These are phyloP conservation scores for Maudiozyma pseudohumilis DNA, from an alignment of 805 yeast genomes.

Conservation along the genomic window DNA sequence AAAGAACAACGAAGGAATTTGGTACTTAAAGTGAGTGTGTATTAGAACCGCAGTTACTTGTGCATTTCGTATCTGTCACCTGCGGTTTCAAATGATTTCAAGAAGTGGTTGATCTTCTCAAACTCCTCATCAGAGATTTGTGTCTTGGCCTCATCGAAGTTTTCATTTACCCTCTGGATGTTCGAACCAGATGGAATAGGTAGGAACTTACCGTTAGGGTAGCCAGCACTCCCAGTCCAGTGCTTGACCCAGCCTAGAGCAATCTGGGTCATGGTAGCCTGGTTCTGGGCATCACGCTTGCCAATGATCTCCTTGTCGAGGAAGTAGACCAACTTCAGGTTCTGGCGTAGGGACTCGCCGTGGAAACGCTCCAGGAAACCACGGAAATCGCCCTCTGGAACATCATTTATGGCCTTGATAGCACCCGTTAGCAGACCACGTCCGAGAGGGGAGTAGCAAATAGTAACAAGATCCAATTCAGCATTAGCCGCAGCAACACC, in stretches of 20 bases:
- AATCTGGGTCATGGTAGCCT: constrained; percentile 52
- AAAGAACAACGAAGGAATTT: too few species aligned
- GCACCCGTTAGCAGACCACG: constrained; percentile 68
- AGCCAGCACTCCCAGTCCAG: constrained; percentile 29
- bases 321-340: constrained; percentile 39
- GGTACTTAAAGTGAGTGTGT: too few species aligned
- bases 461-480: constrained; percentile 50
- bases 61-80: constrained; percentile 45
- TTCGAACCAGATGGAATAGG: constrained; percentile 79
- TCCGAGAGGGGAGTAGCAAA: constrained; percentile 79
- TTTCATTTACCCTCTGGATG: constrained; percentile 48
- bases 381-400: constrained; percentile 51
- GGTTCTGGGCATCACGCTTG: constrained; percentile 37
- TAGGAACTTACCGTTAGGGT: constrained; percentile 40
- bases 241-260: constrained; percentile 59
- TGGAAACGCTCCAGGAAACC: constrained; percentile 44
- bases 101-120: constrained; percentile 38
- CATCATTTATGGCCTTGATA: constrained; percentile 35
- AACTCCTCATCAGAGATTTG: constrained; percentile 49
- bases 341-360: constrained; percentile 46
- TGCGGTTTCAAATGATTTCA: constrained; percentile 34
- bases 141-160: constrained; percentile 34
- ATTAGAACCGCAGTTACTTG: too few species aligned
- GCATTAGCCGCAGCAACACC: constrained; percentile 55
- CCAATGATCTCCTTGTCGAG: constrained; percentile 40